Evolutionary conservation across 2,329 filamentous ascomycete species (phyloP).

Genomic region (Epichloe glyceriae): DNA sequence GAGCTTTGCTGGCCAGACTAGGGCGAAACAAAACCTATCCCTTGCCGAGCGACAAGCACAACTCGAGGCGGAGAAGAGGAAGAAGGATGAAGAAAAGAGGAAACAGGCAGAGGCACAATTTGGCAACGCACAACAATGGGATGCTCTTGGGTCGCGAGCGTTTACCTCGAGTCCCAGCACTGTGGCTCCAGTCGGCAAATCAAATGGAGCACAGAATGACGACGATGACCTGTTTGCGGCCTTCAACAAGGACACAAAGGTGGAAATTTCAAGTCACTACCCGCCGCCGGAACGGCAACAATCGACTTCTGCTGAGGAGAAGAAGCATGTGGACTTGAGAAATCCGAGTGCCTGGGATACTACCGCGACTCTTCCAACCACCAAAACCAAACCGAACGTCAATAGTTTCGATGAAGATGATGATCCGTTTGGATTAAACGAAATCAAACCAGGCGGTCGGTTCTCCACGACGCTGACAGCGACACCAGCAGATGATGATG

Average conservation of each 20-base stretch:
- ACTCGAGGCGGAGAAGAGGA: slow-evolving; percentile 50
- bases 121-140: slow-evolving; percentile 65
- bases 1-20: slow-evolving; percentile 38
- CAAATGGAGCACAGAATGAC: slow-evolving; percentile 17
- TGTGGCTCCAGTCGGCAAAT: slow-evolving; percentile 10
- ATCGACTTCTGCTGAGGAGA: slow-evolving; percentile 31
- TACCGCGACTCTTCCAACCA: slow-evolving; percentile 10
- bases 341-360: slow-evolving; percentile 40
- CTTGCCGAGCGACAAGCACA: slow-evolving; percentile 66
- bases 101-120: slow-evolving; percentile 65
- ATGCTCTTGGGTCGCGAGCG: slow-evolving; percentile 48
- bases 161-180: slow-evolving; percentile 24
- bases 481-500: slow-evolving; percentile 41
- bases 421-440: slow-evolving; percentile 72
- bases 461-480: slow-evolving; percentile 17
- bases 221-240: slow-evolving; percentile 54
- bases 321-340: slow-evolving; percentile 34
- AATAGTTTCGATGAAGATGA: slow-evolving; percentile 55
- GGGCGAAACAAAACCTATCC: slow-evolving; percentile 56
- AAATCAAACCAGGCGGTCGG: slow-evolving; percentile 34
- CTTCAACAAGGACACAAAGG: slow-evolving; percentile 52
- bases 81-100: slow-evolving; percentile 61
- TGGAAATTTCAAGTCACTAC: slow-evolving; percentile 53
- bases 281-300: slow-evolving; percentile 37
- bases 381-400: slow-evolving; percentile 7